Percentiles rank a stretch among this genome's conserved stretches.
phyloP scores from a whole-genome alignment of 1,139 yeast genomes.

The Lodderomyces pseudojiufengensis region DNA sequence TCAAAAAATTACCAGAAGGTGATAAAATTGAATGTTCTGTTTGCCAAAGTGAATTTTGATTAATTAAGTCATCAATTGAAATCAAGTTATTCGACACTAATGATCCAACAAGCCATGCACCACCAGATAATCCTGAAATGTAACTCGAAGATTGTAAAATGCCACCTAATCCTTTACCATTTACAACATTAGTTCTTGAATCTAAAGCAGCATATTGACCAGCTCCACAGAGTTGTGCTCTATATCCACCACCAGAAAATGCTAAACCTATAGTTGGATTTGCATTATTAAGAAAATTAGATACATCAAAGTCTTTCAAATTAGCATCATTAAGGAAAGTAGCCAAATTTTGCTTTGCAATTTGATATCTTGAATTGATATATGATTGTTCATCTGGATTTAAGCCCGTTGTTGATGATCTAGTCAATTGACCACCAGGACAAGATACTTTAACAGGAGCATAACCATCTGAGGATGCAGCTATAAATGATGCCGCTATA shows the following conservation, averaged over 20 bases:
- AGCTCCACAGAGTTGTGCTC: conserved; percentile 90
- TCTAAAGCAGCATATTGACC: conserved; percentile 82
- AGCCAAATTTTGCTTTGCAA: conserved; percentile 50
- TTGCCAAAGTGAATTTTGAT: conserved; percentile 33
- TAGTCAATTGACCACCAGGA: conserved; percentile 37
- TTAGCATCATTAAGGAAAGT: conserved; percentile 57
- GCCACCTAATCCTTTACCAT: conserved; percentile 37
- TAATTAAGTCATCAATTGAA: conserved; percentile 31
- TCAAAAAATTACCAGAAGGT: conserved; percentile 4
- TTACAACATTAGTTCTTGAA: conserved; percentile 57
- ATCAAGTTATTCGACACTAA: conserved; percentile 33
- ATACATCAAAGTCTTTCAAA: conserved; percentile 55
- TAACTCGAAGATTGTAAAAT: conserved; percentile 35
- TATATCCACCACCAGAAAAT: conserved; percentile 88
- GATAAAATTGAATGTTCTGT: conserved; percentile 17
- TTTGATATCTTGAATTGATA: conserved; percentile 46
- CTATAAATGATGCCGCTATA: no score
- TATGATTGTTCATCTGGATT: conserved; percentile 37
- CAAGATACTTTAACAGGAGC: conserved; percentile 64
- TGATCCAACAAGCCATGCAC: conserved; percentile 36
- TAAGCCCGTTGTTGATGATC: conserved; percentile 31
- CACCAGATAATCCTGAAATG: conserved; percentile 39
- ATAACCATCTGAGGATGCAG: conserved; percentile 42
- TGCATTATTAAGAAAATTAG: conserved; percentile 16
- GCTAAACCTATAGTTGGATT: conserved; percentile 58